Conservation (phyloP, 2,329 filamentous ascomycete genomes). For the Colletotrichum tofieldiae region DNA sequence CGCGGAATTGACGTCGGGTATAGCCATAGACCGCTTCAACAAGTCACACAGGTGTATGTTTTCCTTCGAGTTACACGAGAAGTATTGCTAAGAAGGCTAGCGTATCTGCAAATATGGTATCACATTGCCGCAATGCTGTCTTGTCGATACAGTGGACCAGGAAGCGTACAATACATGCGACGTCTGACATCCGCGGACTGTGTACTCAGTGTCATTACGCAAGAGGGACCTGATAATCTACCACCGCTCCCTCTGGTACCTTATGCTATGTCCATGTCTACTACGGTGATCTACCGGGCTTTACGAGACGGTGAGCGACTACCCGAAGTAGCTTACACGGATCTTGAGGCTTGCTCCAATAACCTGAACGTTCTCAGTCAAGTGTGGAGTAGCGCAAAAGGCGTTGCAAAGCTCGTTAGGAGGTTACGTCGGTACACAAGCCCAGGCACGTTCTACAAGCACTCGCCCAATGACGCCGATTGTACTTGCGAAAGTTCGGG, state of each 20-base stretch:
- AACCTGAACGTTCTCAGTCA: constrained; percentile 30
- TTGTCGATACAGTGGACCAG: constrained; percentile 44
- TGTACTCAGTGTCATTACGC: constrained; percentile 36
- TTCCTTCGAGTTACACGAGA: not conserved
- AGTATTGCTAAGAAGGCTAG: constrained; percentile 1
- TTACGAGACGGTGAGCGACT: constrained; percentile 40
- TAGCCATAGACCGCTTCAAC: constrained; percentile 31
- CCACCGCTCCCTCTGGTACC: constrained; percentile 44
- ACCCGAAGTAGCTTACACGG: constrained; percentile 10
- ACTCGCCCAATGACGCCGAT: not conserved
- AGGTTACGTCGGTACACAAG: constrained; percentile 18
- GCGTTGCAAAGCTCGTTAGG: constrained; percentile 39
- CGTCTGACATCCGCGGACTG: constrained; percentile 42
- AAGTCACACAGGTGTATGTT: constrained; percentile 40
- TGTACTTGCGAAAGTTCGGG: not conserved
- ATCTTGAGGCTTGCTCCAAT: constrained; percentile 41
- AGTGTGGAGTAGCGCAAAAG: constrained; percentile 40
- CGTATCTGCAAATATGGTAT: constrained; percentile 45
- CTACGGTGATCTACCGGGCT: constrained; percentile 45
- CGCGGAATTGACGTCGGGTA: constrained; percentile 10
- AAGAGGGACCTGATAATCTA: constrained; percentile 28
- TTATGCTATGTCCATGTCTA: constrained; percentile 45
- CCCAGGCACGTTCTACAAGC: not conserved
- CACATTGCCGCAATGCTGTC: constrained; percentile 46
- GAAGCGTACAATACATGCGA: constrained; percentile 41